phyloP scores from a whole-genome alignment of 1,139 yeast genomes.

The Saccharomyces hybrid region DNA sequence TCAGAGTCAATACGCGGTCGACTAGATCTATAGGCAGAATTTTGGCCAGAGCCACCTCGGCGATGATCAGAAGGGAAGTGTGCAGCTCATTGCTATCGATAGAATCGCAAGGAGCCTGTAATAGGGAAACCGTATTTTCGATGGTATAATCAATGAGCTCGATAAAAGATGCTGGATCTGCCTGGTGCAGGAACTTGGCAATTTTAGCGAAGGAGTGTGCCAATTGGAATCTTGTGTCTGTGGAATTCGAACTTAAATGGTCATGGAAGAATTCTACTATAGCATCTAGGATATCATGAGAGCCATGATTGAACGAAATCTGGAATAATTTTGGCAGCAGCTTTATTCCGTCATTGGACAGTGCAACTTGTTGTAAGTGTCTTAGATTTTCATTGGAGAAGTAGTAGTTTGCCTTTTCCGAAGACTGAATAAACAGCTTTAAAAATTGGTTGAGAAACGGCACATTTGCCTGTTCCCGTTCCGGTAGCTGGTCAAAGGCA shows the following conservation, averaged over 20 bases:
- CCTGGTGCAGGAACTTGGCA: conserved; percentile 5
- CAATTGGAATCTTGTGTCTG: conserved; percentile 29
- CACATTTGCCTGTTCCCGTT: background rate
- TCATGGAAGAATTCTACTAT: background rate
- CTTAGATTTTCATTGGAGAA: background rate
- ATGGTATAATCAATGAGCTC: conserved; percentile 23
- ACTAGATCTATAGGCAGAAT: background rate
- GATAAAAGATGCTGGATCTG: background rate
- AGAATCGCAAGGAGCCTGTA: conserved; percentile 18
- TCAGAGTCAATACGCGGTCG: background rate
- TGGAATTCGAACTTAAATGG: conserved; percentile 24
- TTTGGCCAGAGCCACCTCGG: conserved; percentile 9
- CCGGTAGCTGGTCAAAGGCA: background rate
- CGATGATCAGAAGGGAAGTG: conserved; percentile 29
- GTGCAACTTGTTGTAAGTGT: background rate
- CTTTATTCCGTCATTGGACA: background rate
- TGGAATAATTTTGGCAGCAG: background rate
- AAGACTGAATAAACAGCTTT: background rate
- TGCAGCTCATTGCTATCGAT: conserved; percentile 30
- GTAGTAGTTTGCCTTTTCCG: background rate
- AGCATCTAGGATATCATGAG: background rate
- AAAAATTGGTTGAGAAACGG: background rate
- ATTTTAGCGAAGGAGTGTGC: conserved; percentile 32
- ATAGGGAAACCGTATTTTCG: conserved; percentile 10
- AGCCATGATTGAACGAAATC: background rate